Percentiles rank a stretch among this genome's conserved stretches.
Evolutionary conservation across 2,329 filamentous ascomycete genomes (phyloP).

Genomic region (Aspergillus latus): DNA sequence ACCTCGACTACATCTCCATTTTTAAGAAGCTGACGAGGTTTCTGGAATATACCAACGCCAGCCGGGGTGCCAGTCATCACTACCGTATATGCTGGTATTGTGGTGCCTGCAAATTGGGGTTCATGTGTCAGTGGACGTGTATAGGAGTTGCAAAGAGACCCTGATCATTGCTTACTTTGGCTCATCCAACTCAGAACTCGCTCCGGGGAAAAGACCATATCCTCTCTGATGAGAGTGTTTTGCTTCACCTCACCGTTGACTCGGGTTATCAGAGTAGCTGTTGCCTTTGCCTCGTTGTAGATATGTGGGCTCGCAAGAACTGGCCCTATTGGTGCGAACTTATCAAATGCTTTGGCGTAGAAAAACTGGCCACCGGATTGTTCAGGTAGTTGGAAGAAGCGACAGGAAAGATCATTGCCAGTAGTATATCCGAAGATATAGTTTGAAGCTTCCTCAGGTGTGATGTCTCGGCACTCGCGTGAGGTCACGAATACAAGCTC

Average conservation of each 20-base stretch:
- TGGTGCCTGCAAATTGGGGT: too few relatives aligned
- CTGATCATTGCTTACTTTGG: constrained; percentile 30
- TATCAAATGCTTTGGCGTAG: constrained; percentile 48
- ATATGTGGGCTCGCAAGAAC: constrained; percentile 33
- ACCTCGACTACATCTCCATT: constrained; percentile 32
- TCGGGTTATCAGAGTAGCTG: too few relatives aligned
- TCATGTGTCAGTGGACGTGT: too few relatives aligned
- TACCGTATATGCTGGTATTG: constrained; percentile 31
- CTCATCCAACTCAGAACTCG: constrained; percentile 27
- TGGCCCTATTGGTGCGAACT: constrained; percentile 47
- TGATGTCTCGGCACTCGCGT: too few relatives aligned
- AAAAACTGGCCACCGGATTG: constrained; percentile 32
- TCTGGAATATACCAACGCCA: constrained; percentile 38
- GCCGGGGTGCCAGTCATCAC: constrained; percentile 53
- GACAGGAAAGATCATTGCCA: constrained; percentile 29
- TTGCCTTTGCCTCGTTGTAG: too few relatives aligned
- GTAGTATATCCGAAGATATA: constrained; percentile 19
- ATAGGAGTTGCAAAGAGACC: constrained; percentile 20
- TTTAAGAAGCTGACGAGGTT: constrained; percentile 31
- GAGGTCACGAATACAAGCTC: too few relatives aligned
- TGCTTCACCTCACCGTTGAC: too few relatives aligned
- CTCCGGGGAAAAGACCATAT: neutral
- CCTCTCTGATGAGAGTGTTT: neutral
- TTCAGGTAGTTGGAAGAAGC: constrained; percentile 29
- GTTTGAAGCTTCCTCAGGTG: neutral